These are phyloP conservation scores for Collybiopsis confluens DNA, from an alignment of 768 basidiomycete genomes.

Conservation along the genomic window DNA sequence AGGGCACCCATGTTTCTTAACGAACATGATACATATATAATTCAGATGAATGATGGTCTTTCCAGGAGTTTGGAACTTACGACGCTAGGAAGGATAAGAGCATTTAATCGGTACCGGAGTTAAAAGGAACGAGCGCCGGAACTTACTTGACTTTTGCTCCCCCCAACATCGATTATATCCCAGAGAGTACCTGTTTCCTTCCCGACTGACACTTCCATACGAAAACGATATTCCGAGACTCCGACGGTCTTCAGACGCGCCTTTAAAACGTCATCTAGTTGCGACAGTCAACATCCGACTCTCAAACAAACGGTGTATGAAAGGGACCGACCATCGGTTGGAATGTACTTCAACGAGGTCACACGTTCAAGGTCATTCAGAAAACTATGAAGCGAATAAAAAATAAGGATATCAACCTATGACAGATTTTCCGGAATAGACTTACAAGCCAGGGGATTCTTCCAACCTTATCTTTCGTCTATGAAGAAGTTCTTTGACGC, in stretches of 20 bases:
- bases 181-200: slow-evolving; percentile 60
- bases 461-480: slow-evolving; percentile 61
- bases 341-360: slow-evolving; percentile 57
- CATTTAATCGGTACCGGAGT: not conserved
- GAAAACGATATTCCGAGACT: slow-evolving; percentile 76
- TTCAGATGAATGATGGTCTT: not conserved
- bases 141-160: slow-evolving; percentile 66
- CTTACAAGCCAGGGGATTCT: slow-evolving; percentile 74
- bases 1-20: slow-evolving; percentile 65
- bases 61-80: slow-evolving; percentile 21
- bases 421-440: slow-evolving; percentile 15
- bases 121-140: slow-evolving; percentile 5
- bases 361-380: slow-evolving; percentile 66
- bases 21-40: slow-evolving; percentile 2
- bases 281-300: not conserved
- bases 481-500: slow-evolving; percentile 50
- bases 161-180: slow-evolving; percentile 77
- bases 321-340: slow-evolving; percentile 53
- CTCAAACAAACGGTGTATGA: not conserved
- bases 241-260: slow-evolving; percentile 76
- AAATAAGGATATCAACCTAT: not conserved
- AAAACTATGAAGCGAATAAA: slow-evolving; percentile 42
- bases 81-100: slow-evolving; percentile 26
- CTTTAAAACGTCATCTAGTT: slow-evolving; percentile 67
- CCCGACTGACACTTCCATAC: slow-evolving; percentile 60